Percentiles rank a stretch among this genome's conserved stretches.
These are phyloP conservation scores for Arxiozyma bovina DNA, from an alignment of 1,139 yeast species.

Conservation along the genomic window DNA sequence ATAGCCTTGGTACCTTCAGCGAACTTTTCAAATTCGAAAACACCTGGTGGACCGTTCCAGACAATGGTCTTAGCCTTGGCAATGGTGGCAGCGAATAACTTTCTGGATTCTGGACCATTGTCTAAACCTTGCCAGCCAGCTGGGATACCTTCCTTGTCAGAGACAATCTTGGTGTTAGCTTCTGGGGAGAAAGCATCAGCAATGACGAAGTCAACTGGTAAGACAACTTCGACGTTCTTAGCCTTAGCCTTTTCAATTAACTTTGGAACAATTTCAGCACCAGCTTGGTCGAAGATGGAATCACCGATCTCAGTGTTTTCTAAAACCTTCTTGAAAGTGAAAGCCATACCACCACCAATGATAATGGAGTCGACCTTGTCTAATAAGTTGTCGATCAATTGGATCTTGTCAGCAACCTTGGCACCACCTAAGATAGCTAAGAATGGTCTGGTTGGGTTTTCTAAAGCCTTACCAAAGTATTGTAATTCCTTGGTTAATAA, in stretches of 20 bases:
- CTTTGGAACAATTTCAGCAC: slow-evolving; percentile 18
- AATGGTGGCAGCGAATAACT: slow-evolving; percentile 68
- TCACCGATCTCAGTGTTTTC: slow-evolving; percentile 16
- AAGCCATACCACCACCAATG: slow-evolving; percentile 20
- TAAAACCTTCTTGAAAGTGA: slow-evolving; percentile 16
- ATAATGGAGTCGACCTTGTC: slow-evolving; percentile 17
- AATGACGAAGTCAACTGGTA: slow-evolving; percentile 89
- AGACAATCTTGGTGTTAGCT: slow-evolving; percentile 72
- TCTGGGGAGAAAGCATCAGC: slow-evolving; percentile 90
- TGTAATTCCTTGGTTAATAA: slow-evolving; percentile 87
- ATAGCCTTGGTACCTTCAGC: slow-evolving; percentile 82
- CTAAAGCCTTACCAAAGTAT: slow-evolving; percentile 94
- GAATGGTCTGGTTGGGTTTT: slow-evolving; percentile 94
- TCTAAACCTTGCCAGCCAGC: slow-evolving; percentile 63
- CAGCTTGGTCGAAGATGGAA: slow-evolving; percentile 16
- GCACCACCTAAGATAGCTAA: slow-evolving; percentile 98
- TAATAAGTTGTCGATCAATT: slow-evolving; percentile 16
- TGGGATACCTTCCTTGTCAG: slow-evolving; percentile 40
- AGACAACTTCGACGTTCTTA: slow-evolving; percentile 80
- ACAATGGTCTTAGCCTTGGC: slow-evolving; percentile 91
- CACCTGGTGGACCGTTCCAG: slow-evolving; percentile 39
- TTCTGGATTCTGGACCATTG: slow-evolving; percentile 78
- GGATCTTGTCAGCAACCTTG: slow-evolving; percentile 54
- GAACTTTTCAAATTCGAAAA: slow-evolving; percentile 86
- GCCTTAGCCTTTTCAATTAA: slow-evolving; percentile 60